These are phyloP conservation scores for Mikania micrantha DNA, from an alignment of 129 eudicot species.

Conservation along the genomic window DNA sequence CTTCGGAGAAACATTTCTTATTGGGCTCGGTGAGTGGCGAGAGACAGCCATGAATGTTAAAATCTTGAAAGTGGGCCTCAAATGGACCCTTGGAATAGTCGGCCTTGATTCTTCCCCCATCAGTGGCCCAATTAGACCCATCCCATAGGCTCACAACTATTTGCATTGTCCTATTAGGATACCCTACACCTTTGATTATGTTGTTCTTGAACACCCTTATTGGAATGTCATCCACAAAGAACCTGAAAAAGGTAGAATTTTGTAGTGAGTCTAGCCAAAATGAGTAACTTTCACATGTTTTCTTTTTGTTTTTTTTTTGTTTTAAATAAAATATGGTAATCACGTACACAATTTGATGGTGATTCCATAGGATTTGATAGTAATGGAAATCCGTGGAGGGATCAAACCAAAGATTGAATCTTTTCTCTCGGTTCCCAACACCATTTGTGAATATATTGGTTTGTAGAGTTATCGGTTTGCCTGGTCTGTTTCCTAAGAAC, in stretches of 20 bases:
- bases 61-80: conserved; percentile 38
- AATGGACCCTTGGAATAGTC: conserved; percentile 45
- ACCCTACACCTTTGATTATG: conserved; percentile 34
- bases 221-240: conserved; percentile 55
- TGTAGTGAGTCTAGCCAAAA: background rate
- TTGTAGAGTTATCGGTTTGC: conserved; percentile 21
- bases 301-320: too few species aligned
- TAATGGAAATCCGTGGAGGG: conserved; percentile 46
- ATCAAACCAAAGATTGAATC: conserved; percentile 49
- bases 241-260: conserved; percentile 29
- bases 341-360: conserved; percentile 42
- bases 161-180: conserved; percentile 54
- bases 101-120: conserved; percentile 43
- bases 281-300: background rate
- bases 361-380: conserved; percentile 55
- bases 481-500: conserved; percentile 45
- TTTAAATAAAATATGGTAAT: background rate
- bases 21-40: background rate
- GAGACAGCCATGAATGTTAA: conserved; percentile 41
- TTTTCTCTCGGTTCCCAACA: conserved; percentile 44
- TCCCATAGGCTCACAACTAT: conserved; percentile 59
- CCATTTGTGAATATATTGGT: conserved; percentile 43
- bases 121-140: conserved; percentile 60
- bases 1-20: conserved; percentile 21
- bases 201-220: conserved; percentile 73